Percentiles rank a stretch among this genome's conserved stretches.
Evolutionary conservation across 2,329 filamentous ascomycete genomes (phyloP).

Genomic region (Pseudogymnoascus sp.): DNA sequence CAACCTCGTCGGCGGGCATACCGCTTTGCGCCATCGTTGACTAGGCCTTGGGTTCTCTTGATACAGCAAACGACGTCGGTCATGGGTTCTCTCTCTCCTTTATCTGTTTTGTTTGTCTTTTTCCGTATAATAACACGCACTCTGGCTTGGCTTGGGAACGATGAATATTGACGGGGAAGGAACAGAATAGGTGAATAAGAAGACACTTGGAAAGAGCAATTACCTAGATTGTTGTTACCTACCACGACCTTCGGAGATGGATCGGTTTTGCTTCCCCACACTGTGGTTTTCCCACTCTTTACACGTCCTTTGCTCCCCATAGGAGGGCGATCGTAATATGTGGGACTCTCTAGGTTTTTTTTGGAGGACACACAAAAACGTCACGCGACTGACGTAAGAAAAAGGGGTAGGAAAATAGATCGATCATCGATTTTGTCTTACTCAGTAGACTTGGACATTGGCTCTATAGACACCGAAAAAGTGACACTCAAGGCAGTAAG

Average conservation of each 20-base stretch:
- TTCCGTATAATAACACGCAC: neutral
- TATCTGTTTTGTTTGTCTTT: neutral
- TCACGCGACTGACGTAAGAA: slow-evolving; percentile 7
- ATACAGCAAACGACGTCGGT: neutral
- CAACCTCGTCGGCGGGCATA: slow-evolving; percentile 3
- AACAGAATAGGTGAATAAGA: neutral
- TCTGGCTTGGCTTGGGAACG: neutral
- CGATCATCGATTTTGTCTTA: neutral
- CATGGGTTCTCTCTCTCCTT: neutral
- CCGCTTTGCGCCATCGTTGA: slow-evolving; percentile 3
- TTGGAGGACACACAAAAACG: neutral
- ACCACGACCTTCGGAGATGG: neutral
- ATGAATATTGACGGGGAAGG: neutral
- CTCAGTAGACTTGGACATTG: neutral
- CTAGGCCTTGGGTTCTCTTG: slow-evolving; percentile 4
- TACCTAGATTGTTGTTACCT: neutral
- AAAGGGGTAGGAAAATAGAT: slow-evolving; percentile 1
- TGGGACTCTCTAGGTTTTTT: slow-evolving; percentile 2
- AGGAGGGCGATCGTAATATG: slow-evolving; percentile 2
- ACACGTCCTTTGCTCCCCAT: slow-evolving; percentile 1
- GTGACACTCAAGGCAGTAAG: neutral
- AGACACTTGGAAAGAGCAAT: neutral
- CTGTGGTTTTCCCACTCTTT: slow-evolving; percentile 1
- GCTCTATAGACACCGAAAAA: neutral
- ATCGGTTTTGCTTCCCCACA: slow-evolving; percentile 8